These are phyloP conservation scores for Aurantiochytrium sp. DNA, from an alignment of 108 stramenopile genomes.

Conservation along the genomic window DNA sequence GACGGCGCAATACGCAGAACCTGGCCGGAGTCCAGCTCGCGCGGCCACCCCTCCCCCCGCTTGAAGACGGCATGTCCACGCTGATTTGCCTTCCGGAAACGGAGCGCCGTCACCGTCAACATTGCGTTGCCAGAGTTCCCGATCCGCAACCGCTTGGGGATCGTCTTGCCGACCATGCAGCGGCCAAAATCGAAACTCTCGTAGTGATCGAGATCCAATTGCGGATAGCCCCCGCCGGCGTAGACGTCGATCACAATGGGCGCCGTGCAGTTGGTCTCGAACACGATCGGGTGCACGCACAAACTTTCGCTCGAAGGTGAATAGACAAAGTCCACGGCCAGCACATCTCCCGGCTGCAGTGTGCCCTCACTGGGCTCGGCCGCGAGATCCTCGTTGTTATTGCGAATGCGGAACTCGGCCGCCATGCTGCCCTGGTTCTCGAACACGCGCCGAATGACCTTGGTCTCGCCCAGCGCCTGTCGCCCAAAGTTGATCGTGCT, in stretches of 20 bases:
- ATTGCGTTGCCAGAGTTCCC: slow-evolving; percentile 14
- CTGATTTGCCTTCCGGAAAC: not conserved
- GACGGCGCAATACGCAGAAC: not conserved
- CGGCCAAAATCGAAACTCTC: slow-evolving; percentile 19
- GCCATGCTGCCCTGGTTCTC: slow-evolving; percentile 2
- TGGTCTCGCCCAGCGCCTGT: slow-evolving; percentile 2
- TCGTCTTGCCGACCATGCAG: slow-evolving; percentile 26
- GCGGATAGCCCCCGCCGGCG: not conserved
- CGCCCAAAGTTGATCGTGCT: slow-evolving; percentile 20
- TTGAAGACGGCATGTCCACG: not conserved
- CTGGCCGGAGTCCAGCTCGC: not conserved
- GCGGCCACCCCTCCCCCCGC: not conserved
- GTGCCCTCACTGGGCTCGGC: not conserved
- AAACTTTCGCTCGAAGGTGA: not conserved
- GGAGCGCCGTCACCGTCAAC: not conserved
- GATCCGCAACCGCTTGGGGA: not conserved
- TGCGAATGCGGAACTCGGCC: not conserved
- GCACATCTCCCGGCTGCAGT: not conserved
- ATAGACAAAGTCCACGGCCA: not conserved
- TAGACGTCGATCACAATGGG: not conserved
- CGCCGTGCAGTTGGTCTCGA: slow-evolving; percentile 20
- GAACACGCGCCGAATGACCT: not conserved
- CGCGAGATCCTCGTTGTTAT: not conserved
- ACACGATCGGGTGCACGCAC: not conserved
- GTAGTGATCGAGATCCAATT: not conserved